Evolutionary conservation across 2,329 filamentous ascomycete species (phyloP), one percentile per base, ranked within the genome.

Genomic region (Talaromyces sp.): DNA sequence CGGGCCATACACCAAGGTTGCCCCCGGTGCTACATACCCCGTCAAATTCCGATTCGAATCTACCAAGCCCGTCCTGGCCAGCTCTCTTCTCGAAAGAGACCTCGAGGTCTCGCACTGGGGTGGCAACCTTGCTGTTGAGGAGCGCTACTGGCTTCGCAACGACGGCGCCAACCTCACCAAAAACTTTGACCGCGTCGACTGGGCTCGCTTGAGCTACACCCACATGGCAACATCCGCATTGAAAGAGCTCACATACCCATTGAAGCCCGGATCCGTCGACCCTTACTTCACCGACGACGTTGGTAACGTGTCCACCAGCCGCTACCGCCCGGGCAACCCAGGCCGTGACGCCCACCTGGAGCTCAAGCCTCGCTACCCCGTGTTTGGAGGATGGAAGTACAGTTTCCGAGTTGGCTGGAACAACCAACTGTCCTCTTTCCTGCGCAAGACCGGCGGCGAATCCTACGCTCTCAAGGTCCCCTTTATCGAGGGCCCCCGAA

Each of bases 341-440:
- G 85, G 83, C 72, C 86, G 89, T 24, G 90, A 93, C 75, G 89
- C 90, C n/a, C 80, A 89, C 49, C 84, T 99, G 29, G 93, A 97
- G 76, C 82, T 97, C 64, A 95, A 93, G 81, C 95, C 95, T 21
- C 86, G 95, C 57, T 99, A 96, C 76, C 95, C 95, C n/a, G 76
- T 99, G 26, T 99, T 97, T 70, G 95, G 95, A 62, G 92, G 91
- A 63, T 99, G 95, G 95, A 96, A 96, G 77, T 98, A 97, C 77
- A 95, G 90, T 66, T 99, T 98, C 81, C 91, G 89, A 62, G 87
- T 98, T 60, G 95, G 95, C 67, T 99, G 95, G 95, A 96, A 98
- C 78, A 88, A 90, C 57, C 86, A 96, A 66, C 82, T 96, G 29
- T 86, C 86, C 69, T 85, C 84, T 60, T 95, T 90, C 73, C 74